These are phyloP conservation scores for Colletotrichum eremochloae DNA, from an alignment of 2,329 filamentous ascomycete species.

Conservation along the genomic window DNA sequence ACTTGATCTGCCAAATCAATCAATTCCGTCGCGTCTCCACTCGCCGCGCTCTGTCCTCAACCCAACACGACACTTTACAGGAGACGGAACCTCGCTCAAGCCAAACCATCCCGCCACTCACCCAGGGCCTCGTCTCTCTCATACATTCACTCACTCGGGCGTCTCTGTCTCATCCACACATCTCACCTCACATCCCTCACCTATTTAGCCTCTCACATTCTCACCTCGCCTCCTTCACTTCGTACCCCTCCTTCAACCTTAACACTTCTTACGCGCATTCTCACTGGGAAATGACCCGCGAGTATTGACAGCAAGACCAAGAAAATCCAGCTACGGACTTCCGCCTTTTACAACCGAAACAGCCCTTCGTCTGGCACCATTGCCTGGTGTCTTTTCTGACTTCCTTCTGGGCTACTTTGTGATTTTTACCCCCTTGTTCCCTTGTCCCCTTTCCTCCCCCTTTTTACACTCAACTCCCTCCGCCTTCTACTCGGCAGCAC, in stretches of 20 bases:
- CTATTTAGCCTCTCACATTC: background rate
- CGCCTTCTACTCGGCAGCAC: conserved; percentile 8
- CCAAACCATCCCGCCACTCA: background rate
- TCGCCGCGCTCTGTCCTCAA: conserved; percentile 28
- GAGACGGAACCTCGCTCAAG: conserved; percentile 34
- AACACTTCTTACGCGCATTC: background rate
- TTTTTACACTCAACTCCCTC: conserved; percentile 4
- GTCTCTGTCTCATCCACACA: conserved; percentile 21
- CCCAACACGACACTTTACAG: conserved; percentile 31
- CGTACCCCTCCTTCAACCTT: background rate
- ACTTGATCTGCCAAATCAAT: conserved; percentile 22
- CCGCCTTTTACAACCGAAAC: background rate
- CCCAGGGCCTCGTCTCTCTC: conserved; percentile 18
- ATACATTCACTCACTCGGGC: background rate
- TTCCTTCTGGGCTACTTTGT: conserved; percentile 20
- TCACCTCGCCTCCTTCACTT: background rate
- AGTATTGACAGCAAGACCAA: conserved; percentile 3
- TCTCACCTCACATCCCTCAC: conserved; percentile 21
- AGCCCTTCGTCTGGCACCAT: background rate
- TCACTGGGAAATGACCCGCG: conserved; percentile 6
- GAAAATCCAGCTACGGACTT: background rate
- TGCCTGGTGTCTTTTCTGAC: conserved; percentile 32
- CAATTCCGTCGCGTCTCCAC: conserved; percentile 38
- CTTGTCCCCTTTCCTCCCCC: conserved; percentile 19
- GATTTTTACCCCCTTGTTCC: conserved; percentile 2